Percentiles rank a stretch among this genome's conserved stretches.
phyloP scores from a whole-genome alignment of 106 monocot genomes.

The Triglochin maritima region DNA sequence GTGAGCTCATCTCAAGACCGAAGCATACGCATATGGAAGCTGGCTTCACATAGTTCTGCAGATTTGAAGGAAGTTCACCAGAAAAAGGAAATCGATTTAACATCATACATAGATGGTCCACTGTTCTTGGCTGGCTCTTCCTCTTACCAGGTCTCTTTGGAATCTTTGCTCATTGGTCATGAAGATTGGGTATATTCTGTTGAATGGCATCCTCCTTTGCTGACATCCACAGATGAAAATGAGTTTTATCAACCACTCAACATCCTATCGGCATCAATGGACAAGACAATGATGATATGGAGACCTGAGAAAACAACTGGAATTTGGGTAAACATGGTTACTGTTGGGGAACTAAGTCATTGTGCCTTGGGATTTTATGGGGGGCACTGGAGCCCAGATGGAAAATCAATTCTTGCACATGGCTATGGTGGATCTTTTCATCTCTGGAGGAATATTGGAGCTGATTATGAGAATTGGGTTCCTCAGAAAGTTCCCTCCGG shows the following conservation, averaged over 20 bases:
- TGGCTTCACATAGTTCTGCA: slow-evolving; percentile 28
- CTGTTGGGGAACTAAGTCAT: slow-evolving; percentile 92
- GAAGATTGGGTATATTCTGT: slow-evolving; percentile 99
- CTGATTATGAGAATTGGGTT: slow-evolving; percentile 70
- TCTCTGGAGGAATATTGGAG: slow-evolving; percentile 73
- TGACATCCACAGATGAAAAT: slow-evolving; percentile 3
- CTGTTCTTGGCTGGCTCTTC: slow-evolving; percentile 37
- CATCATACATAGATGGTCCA: slow-evolving; percentile 91
- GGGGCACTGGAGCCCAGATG: slow-evolving; percentile 80
- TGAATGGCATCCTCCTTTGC: slow-evolving; percentile 74
- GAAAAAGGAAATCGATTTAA: slow-evolving; percentile 41
- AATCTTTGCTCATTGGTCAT: slow-evolving; percentile 91
- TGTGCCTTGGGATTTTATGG: slow-evolving; percentile 95
- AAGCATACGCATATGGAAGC: slow-evolving; percentile 95
- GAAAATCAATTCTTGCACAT: slow-evolving; percentile 79
- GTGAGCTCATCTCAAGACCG: slow-evolving; percentile 94
- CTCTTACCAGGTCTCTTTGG: slow-evolving; percentile 65
- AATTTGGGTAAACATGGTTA: slow-evolving; percentile 88
- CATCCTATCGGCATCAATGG: slow-evolving; percentile 96
- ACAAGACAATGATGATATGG: slow-evolving; percentile 99
- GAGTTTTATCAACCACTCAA: slow-evolving; percentile 58
- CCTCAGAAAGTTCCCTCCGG: slow-evolving; percentile 89
- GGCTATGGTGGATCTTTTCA: slow-evolving; percentile 97
- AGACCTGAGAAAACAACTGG: slow-evolving; percentile 87
- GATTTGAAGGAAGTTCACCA: slow-evolving; percentile 14